Evolutionary conservation across 2,329 filamentous ascomycete genomes (phyloP).

Genomic region (Phyllosticta citriasiana): DNA sequence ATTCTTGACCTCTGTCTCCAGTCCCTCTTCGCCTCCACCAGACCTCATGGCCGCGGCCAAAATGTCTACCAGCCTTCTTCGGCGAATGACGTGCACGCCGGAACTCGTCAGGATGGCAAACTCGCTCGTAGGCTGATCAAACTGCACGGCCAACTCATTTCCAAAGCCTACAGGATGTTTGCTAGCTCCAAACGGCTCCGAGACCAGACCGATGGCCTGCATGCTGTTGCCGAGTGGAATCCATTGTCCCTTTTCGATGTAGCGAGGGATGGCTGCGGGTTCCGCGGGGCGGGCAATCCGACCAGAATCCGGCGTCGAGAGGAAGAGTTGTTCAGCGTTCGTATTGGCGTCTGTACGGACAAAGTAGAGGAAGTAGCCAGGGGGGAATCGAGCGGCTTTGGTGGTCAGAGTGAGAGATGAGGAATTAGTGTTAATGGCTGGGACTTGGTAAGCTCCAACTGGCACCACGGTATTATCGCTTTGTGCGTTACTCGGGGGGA

Average conservation of each 20-base stretch:
- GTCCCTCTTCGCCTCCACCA: slow-evolving; percentile 61
- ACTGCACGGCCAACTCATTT: slow-evolving; percentile 94
- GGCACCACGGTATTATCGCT: slow-evolving; percentile 10
- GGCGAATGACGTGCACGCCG: slow-evolving; percentile 76
- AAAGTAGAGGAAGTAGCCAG: slow-evolving; percentile 86
- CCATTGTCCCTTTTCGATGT: slow-evolving; percentile 72
- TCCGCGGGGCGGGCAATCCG: slow-evolving; percentile 56
- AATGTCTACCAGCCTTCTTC: slow-evolving; percentile 79
- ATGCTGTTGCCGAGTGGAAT: slow-evolving; percentile 63
- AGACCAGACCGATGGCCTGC: slow-evolving; percentile 70
- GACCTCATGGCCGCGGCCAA: slow-evolving; percentile 74
- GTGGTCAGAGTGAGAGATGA: slow-evolving; percentile 25
- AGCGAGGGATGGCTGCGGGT: slow-evolving; percentile 46
- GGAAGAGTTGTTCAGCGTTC: slow-evolving; percentile 60
- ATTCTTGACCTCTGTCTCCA: slow-evolving; percentile 71
- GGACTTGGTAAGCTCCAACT: slow-evolving; percentile 3
- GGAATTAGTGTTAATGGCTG: slow-evolving; percentile 23
- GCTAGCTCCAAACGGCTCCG: slow-evolving; percentile 53
- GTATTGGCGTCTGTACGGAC: slow-evolving; percentile 35
- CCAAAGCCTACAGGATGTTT: slow-evolving; percentile 69
- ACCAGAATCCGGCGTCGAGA: slow-evolving; percentile 79
- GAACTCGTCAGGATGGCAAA: slow-evolving; percentile 86
- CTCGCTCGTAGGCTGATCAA: slow-evolving; percentile 71
- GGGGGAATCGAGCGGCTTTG: slow-evolving; percentile 52
- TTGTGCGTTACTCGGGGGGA: slow-evolving; percentile 51